Evolutionary conservation across 148 eudicot genomes (phyloP).

Genomic region (Polygonum maritimum): DNA sequence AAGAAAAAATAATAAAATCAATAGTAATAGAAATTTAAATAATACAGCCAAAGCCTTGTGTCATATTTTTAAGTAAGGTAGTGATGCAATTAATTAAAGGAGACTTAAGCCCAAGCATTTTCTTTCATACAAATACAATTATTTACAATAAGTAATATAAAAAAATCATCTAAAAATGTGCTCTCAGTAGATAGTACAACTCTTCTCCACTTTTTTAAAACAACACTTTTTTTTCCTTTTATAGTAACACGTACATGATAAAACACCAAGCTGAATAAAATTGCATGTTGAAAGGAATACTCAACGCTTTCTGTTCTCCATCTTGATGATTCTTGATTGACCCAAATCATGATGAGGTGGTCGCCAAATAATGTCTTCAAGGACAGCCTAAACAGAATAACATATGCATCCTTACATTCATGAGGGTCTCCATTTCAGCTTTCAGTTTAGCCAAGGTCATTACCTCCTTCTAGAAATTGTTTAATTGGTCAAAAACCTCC

Average conservation of each 20-base stretch:
- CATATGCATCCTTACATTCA: no score
- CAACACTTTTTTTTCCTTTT: not conserved
- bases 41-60: no score
- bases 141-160: not conserved
- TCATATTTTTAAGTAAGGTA: no score
- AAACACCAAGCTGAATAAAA: not conserved
- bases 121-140: not conserved
- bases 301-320: constrained; percentile 44
- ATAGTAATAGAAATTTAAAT: no score
- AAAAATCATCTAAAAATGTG: not conserved
- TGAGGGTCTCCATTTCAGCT: constrained; percentile 37
- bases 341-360: constrained; percentile 52
- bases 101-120: no score
- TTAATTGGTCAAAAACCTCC: constrained; percentile 33
- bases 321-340: no score
- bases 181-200: not conserved
- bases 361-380: constrained; percentile 89
- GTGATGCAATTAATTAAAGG: no score
- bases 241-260: not conserved
- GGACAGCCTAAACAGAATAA: no score
- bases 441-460: constrained; percentile 8
- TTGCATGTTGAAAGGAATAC: not conserved
- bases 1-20: no score
- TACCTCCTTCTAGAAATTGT: constrained; percentile 38
- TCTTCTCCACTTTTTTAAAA: not conserved